Evolutionary conservation across 345 rosid species (phyloP).

Genomic region (Euphorbia peplus): DNA sequence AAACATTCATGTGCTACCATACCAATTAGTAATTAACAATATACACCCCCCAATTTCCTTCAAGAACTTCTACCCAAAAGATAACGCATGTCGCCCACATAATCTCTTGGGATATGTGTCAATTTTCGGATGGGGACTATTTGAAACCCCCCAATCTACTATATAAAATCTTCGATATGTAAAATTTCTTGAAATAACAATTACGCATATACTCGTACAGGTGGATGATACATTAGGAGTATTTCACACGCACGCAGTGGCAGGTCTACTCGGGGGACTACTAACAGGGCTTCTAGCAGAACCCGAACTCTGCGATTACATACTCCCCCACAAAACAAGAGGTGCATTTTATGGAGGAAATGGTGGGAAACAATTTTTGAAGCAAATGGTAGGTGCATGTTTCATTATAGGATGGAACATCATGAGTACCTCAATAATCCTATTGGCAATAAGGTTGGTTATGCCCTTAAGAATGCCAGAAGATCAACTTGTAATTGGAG

Average conservation of each 20-base stretch:
- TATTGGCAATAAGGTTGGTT: conserved; percentile 47
- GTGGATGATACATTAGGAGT: conserved; percentile 86
- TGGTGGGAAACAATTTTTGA: conserved; percentile 61
- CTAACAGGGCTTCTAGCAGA: conserved; percentile 82
- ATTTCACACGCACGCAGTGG: conserved; percentile 94
- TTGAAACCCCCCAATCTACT: too few species aligned
- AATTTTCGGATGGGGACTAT: too few species aligned
- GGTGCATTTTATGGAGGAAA: conserved; percentile 81
- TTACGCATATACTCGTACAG: too few species aligned
- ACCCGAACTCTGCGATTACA: conserved; percentile 54
- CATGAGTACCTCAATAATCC: conserved; percentile 55
- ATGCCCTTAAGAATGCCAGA: conserved; percentile 85
- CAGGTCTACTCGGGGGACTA: conserved; percentile 74
- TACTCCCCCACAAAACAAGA: conserved; percentile 39
- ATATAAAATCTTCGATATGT: too few species aligned
- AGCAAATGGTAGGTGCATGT: conserved; percentile 71
- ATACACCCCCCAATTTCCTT: too few species aligned
- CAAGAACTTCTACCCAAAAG: too few species aligned
- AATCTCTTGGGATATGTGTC: too few species aligned
- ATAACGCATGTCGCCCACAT: too few species aligned
- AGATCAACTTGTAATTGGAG: conserved; percentile 72
- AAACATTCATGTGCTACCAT: too few species aligned
- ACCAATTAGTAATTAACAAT: too few species aligned
- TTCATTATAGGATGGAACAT: conserved; percentile 73
- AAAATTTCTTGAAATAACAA: too few species aligned